phyloP scores from a whole-genome alignment of 1,139 yeast genomes.

The Eremothecium cymbalariae region DNA sequence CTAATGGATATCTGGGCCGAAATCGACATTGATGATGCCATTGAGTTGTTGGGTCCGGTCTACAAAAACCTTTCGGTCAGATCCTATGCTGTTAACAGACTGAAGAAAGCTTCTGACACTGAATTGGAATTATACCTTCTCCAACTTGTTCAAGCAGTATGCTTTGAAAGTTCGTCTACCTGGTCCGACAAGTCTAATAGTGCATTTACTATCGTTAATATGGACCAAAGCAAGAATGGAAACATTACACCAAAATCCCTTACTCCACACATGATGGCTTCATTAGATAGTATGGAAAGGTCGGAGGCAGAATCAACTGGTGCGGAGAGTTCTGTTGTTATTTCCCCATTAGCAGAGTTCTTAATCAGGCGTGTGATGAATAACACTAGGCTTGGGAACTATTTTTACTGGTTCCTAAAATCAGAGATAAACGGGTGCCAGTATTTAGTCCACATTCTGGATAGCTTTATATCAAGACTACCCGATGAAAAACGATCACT shows the following conservation, averaged over 20 bases:
- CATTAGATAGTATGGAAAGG: conserved; percentile 12
- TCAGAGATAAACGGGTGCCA: conserved; percentile 76
- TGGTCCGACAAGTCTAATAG: conserved; percentile 29
- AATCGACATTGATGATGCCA: conserved; percentile 85
- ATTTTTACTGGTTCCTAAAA: conserved; percentile 83
- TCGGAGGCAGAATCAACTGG: conserved; percentile 7
- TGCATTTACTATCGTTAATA: conserved; percentile 39
- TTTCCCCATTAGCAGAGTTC: conserved; percentile 69
- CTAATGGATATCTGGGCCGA: conserved; percentile 56
- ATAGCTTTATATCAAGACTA: conserved; percentile 31
- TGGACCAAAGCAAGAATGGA: conserved; percentile 9
- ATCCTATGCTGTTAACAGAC: conserved; percentile 78
- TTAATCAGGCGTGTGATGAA: conserved; percentile 64
- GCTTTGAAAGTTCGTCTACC: conserved; percentile 48
- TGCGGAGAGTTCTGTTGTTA: conserved; percentile 22
- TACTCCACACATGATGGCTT: conserved; percentile 10
- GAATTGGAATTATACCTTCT: conserved; percentile 75
- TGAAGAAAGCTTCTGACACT: conserved; percentile 68
- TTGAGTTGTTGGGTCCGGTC: conserved; percentile 74
- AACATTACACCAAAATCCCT: conserved; percentile 5
- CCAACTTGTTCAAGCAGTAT: conserved; percentile 87
- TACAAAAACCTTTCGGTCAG: conserved; percentile 53
- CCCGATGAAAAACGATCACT: conserved; percentile 19
- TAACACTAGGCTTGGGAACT: conserved; percentile 65
- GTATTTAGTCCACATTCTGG: conserved; percentile 33